phyloP scores from a whole-genome alignment of 2,329 filamentous ascomycete genomes.

The Fusarium neocosmosporiellum region DNA sequence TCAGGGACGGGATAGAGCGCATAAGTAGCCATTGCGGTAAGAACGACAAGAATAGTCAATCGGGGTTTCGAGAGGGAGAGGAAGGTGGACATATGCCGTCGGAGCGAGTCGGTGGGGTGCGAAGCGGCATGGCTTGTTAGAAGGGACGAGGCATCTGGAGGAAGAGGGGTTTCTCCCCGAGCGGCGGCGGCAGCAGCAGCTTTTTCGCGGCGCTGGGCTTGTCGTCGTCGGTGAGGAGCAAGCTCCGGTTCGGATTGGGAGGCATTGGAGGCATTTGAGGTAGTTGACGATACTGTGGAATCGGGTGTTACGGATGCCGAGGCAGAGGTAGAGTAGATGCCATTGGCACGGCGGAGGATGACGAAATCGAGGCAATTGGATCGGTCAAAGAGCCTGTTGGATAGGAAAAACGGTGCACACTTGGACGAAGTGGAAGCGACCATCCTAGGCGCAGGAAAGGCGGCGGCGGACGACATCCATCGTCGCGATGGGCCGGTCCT shows the following conservation, averaged over 20 bases:
- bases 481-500: conserved; percentile 28
- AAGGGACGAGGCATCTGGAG: conserved; percentile 65
- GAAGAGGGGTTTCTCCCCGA: conserved; percentile 48
- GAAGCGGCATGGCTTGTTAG: conserved; percentile 64
- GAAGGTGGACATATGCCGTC: conserved; percentile 80
- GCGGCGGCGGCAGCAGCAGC: conserved; percentile 34
- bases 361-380: conserved; percentile 52
- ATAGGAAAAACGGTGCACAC: conserved; percentile 48
- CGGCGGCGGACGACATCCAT: conserved; percentile 47
- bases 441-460: conserved; percentile 40
- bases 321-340: conserved; percentile 43
- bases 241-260: conserved; percentile 36
- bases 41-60: conserved; percentile 88
- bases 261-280: conserved; percentile 35
- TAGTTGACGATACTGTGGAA: conserved; percentile 30
- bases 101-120: conserved; percentile 62
- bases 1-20: conserved; percentile 92
- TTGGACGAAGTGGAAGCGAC: conserved; percentile 30
- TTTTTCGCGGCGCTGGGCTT: conserved; percentile 44
- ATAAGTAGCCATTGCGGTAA: conserved; percentile 91
- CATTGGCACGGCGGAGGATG: conserved; percentile 43
- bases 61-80: conserved; percentile 96
- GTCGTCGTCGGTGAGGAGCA: conserved; percentile 51
- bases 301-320: conserved; percentile 24
- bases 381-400: conserved; percentile 51